Conservation (phyloP, 768 basidiomycete genomes). For the Cubamyces sp. region DNA sequence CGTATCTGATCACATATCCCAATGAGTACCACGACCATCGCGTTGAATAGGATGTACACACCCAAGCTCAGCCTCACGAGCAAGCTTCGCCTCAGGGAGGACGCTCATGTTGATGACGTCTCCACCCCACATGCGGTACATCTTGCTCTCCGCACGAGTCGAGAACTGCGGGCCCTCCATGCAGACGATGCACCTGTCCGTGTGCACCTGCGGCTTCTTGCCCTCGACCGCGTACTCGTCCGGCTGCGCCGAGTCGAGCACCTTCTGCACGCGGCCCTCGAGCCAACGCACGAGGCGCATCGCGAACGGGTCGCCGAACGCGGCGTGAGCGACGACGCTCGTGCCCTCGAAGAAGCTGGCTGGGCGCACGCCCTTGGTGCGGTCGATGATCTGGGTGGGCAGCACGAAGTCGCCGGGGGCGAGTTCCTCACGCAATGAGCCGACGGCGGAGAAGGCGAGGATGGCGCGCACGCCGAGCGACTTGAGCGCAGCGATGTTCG, state of each 20-base stretch:
- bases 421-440: constrained; percentile 93
- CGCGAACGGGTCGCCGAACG: constrained; percentile 94
- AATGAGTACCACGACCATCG: too few relatives aligned
- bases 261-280: constrained; percentile 62
- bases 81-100: constrained; percentile 95
- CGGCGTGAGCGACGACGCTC: constrained; percentile 85
- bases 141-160: constrained; percentile 92
- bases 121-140: constrained; percentile 93
- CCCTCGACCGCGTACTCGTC: constrained; percentile 43
- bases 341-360: constrained; percentile 86
- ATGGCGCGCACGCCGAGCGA: constrained; percentile 87
- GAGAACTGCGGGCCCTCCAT: constrained; percentile 99
- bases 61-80: constrained; percentile 94
- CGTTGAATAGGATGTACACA: constrained; percentile 38
- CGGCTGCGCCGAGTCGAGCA: constrained; percentile 46
- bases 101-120: constrained; percentile 98
- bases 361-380: constrained; percentile 92
- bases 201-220: constrained; percentile 69
- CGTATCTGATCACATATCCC: constrained; percentile 61
- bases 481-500: constrained; percentile 96
- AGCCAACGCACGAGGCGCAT: constrained; percentile 66
- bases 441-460: constrained; percentile 94
- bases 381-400: constrained; percentile 92
- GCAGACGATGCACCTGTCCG: constrained; percentile 85
- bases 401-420: constrained; percentile 86